phyloP scores from a whole-genome alignment of 495 filamentous ascomycete species.

The Talaromyces stipitatus region DNA sequence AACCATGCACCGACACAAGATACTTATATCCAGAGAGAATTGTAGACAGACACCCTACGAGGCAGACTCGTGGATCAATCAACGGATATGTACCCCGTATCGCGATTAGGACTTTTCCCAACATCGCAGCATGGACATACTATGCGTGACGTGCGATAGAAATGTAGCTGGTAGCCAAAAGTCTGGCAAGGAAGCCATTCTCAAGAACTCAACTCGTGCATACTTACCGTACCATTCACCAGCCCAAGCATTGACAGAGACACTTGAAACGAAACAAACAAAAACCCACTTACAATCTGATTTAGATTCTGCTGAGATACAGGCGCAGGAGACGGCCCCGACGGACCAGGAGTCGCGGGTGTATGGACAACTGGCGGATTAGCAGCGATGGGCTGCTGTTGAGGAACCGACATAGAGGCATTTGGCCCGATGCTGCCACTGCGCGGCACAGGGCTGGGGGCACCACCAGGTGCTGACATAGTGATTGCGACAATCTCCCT shows the following conservation, averaged over 20 bases:
- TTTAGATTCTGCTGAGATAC: slow-evolving; percentile 86
- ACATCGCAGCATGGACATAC: no score
- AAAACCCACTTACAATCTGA: slow-evolving; percentile 66
- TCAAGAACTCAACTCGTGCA: not conserved
- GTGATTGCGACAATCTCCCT: not conserved
- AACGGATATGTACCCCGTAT: no score
- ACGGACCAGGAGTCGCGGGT: slow-evolving; percentile 29
- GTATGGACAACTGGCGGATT: slow-evolving; percentile 25
- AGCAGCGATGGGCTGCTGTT: slow-evolving; percentile 37
- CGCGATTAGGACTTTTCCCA: no score
- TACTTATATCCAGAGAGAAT: no score
- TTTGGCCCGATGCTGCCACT: slow-evolving; percentile 47
- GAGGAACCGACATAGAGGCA: slow-evolving; percentile 41
- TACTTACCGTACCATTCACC: not conserved
- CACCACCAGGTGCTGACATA: slow-evolving; percentile 44
- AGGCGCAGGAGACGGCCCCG: slow-evolving; percentile 34
- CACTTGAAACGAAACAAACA: not conserved
- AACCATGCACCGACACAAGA: no score
- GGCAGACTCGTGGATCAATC: no score
- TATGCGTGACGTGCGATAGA: no score
- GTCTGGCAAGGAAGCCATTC: not conserved
- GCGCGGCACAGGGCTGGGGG: slow-evolving; percentile 40
- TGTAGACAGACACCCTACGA: no score
- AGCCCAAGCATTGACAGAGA: not conserved
- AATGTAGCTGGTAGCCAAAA: no score